Conservation (phyloP, 139 green algal genomes). For the Auxenochlorella pyrenoidosa region DNA sequence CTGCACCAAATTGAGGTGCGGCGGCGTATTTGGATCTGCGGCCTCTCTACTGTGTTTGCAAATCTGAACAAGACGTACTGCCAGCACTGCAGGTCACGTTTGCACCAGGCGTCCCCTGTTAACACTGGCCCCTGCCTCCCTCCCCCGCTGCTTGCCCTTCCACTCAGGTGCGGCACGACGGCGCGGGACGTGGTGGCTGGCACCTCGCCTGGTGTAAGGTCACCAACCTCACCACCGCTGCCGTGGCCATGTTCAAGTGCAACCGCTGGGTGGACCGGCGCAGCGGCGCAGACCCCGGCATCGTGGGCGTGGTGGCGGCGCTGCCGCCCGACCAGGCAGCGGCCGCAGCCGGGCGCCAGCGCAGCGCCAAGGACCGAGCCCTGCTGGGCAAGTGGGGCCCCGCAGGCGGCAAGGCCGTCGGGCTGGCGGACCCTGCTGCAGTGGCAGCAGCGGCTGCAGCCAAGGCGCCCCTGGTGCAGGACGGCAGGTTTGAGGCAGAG, state of each 20-base stretch:
- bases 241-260: constrained; percentile 36
- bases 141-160: too few relatives aligned
- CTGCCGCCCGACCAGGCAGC: constrained; percentile 3
- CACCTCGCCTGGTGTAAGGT: constrained; percentile 38
- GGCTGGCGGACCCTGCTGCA: background rate
- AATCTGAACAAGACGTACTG: too few relatives aligned
- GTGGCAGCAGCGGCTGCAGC: background rate
- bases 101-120: background rate
- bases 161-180: constrained; percentile 26
- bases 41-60: too few relatives aligned
- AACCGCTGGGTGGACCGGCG: constrained; percentile 20
- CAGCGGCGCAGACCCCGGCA: background rate
- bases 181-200: background rate
- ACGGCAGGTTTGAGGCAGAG: background rate
- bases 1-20: constrained; percentile 45
- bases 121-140: background rate
- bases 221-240: constrained; percentile 13
- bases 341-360: background rate
- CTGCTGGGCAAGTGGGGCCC: constrained; percentile 7
- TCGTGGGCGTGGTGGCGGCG: background rate
- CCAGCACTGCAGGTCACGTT: too few relatives aligned
- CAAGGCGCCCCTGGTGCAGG: background rate
- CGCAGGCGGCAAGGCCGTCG: background rate
- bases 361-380: background rate
- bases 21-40: background rate